phyloP scores from a whole-genome alignment of 306 rosid species.

The Castanea crenata region DNA sequence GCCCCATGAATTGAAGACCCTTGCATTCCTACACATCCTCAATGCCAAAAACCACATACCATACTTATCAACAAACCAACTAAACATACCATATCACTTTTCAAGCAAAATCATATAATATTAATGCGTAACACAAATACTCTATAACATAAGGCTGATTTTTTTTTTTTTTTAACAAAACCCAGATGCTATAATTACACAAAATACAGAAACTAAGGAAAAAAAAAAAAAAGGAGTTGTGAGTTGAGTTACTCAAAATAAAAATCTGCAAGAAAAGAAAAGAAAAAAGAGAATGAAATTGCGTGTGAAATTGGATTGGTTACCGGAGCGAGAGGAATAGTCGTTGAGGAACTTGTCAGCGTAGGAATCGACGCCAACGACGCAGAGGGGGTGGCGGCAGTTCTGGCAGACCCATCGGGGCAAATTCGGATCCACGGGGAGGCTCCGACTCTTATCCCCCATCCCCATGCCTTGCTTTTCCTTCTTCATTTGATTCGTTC shows the following conservation, averaged over 20 bases:
- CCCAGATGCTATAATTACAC: not conserved
- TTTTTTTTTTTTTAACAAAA: not conserved
- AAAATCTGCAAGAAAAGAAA: not conserved
- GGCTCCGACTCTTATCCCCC: constrained; percentile 63
- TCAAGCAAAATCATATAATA: not conserved
- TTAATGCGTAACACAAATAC: too few relatives aligned
- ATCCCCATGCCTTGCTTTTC: constrained; percentile 26
- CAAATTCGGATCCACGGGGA: constrained; percentile 72
- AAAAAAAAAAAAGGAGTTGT: not conserved
- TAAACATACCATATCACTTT: not conserved
- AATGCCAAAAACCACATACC: constrained; percentile 17
- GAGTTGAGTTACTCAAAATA: too few relatives aligned
- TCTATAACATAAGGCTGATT: too few relatives aligned
- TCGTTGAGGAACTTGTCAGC: constrained; percentile 81
- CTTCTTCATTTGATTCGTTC: constrained; percentile 6
- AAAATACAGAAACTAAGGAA: not conserved
- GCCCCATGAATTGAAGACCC: constrained; percentile 78
- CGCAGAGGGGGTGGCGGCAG: constrained; percentile 74
- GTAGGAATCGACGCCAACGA: constrained; percentile 86
- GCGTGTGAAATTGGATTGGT: not conserved
- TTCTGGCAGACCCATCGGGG: constrained; percentile 92
- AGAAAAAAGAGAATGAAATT: not conserved
- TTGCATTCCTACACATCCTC: constrained; percentile 68
- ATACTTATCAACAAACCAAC: constrained; percentile 3
- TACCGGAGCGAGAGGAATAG: constrained; percentile 79